Percentiles rank a stretch among this genome's conserved stretches.
Conservation (phyloP, 768 basidiomycete species). For the Russula ochroleuca region DNA sequence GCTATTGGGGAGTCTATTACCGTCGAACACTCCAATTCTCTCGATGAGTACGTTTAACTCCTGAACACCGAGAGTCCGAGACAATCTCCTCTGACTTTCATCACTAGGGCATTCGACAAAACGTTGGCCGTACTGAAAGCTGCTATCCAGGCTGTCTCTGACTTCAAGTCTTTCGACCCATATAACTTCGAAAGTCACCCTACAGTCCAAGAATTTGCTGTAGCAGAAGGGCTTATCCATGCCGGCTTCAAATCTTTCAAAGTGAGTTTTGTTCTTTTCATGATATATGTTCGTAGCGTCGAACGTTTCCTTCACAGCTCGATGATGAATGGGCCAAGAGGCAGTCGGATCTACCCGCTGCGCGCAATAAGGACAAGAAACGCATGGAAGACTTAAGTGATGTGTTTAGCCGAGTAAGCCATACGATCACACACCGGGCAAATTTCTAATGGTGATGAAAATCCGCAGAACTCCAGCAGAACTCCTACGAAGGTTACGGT, state of each 20-base stretch:
- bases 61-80: no score
- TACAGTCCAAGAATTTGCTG: not conserved
- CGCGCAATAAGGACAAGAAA: slow-evolving; percentile 9
- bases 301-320: not conserved
- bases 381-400: slow-evolving; percentile 8
- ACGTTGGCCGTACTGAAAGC: not conserved
- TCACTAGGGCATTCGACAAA: slow-evolving; percentile 11
- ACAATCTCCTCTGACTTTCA: not conserved
- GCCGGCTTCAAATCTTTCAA: slow-evolving; percentile 5
- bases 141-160: slow-evolving; percentile 5
- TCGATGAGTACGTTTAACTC: slow-evolving; percentile 21
- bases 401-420: not conserved
- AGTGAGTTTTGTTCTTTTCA: not conserved
- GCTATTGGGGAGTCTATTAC: not conserved
- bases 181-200: not conserved
- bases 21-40: not conserved
- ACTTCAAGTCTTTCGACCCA: not conserved
- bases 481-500: not conserved
- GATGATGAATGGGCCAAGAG: not conserved
- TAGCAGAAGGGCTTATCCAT: not conserved
- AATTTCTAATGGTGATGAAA: not conserved
- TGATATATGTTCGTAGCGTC: not conserved
- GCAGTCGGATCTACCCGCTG: not conserved
- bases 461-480: not conserved
- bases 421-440: not conserved